These are phyloP conservation scores for Acorus gramineus DNA, from an alignment of 106 monocot genomes.

Conservation along the genomic window DNA sequence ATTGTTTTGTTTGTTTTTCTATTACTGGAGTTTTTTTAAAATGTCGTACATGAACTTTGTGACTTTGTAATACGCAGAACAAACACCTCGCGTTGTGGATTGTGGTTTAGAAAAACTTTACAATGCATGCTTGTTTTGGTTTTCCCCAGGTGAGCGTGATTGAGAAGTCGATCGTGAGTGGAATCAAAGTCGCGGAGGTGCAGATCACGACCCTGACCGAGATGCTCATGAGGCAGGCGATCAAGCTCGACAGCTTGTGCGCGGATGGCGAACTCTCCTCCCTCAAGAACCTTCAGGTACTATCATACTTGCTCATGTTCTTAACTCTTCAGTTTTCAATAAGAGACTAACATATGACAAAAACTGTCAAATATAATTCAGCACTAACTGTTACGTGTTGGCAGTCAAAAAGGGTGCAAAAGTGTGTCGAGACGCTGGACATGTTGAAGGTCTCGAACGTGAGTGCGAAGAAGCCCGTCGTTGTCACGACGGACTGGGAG, in stretches of 20 bases:
- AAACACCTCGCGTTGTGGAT: no score
- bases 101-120: not conserved
- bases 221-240: constrained; percentile 70
- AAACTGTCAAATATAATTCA: no score
- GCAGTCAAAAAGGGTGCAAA: constrained; percentile 77
- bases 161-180: constrained; percentile 50
- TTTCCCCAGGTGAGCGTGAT: constrained; percentile 44
- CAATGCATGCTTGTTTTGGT: not conserved
- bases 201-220: constrained; percentile 78
- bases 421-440: constrained; percentile 63
- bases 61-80: no score
- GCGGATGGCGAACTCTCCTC: constrained; percentile 45
- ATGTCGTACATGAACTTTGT: no score
- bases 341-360: not conserved
- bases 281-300: constrained; percentile 61
- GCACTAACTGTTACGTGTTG: not conserved
- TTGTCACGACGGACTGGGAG: constrained; percentile 69
- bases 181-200: constrained; percentile 63
- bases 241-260: constrained; percentile 51
- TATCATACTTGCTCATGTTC: not conserved
- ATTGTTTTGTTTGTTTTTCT: no score
- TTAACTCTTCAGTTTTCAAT: not conserved
- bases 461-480: constrained; percentile 31
- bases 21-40: no score
- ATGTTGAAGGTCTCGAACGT: constrained; percentile 52